phyloP scores from a whole-genome alignment of 75 land plant species.

The Picea glauca region DNA sequence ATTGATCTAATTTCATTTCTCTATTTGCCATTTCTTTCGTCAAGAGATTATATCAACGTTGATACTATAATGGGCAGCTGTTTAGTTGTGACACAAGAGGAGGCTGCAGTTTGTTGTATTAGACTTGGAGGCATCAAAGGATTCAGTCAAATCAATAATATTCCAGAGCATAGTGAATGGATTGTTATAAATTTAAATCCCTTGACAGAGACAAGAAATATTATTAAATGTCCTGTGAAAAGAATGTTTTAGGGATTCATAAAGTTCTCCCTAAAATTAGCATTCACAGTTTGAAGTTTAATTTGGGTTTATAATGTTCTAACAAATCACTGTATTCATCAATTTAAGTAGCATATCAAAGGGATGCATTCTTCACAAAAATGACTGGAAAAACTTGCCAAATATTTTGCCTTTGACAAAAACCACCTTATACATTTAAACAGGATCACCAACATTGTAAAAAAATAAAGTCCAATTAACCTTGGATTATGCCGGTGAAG shows the following conservation, averaged over 20 bases:
- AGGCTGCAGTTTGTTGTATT: background rate
- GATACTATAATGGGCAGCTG: background rate
- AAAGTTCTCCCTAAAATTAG: background rate
- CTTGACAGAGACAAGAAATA: background rate
- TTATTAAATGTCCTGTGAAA: background rate
- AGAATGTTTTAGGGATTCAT: background rate
- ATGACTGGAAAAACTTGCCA: background rate
- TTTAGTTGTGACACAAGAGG: background rate
- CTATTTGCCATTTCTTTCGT: too few relatives aligned
- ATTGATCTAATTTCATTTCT: too few relatives aligned
- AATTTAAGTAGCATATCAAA: background rate
- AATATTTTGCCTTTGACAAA: background rate
- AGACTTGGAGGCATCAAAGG: background rate
- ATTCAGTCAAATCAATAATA: background rate
- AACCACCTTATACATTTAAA: background rate
- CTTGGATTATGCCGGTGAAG: conserved; percentile 92
- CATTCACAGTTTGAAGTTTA: background rate
- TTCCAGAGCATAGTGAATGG: background rate
- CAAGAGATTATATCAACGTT: too few relatives aligned
- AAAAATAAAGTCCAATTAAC: conserved; percentile 16
- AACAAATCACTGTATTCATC: background rate
- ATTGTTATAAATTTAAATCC: background rate
- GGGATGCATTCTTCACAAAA: background rate
- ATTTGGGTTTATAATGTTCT: background rate
- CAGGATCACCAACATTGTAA: background rate